Evolutionary conservation across 192 early-diverging fungal species (phyloP).

Genomic region (Podila epigama): DNA sequence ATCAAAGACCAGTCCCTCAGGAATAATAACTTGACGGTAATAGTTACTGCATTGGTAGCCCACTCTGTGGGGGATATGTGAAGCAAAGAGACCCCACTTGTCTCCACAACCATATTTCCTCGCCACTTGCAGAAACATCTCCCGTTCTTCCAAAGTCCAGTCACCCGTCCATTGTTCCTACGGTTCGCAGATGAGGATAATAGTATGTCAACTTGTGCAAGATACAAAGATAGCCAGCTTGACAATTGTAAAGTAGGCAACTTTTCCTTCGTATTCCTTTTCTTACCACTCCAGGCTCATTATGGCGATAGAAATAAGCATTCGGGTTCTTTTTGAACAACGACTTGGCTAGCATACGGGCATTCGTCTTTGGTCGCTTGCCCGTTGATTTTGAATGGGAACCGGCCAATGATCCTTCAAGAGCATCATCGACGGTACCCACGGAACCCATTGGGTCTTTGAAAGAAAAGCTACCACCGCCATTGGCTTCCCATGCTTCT

Average conservation of each 20-base stretch:
- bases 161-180: conserved; percentile 78
- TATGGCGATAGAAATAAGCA: conserved; percentile 80
- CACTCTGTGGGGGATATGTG: conserved; percentile 66
- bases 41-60: conserved; percentile 69
- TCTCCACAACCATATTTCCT: conserved; percentile 62
- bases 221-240: not conserved
- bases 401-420: conserved; percentile 15
- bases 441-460: conserved; percentile 64
- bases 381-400: not conserved
- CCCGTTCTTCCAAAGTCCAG: conserved; percentile 71
- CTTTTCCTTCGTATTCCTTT: not conserved
- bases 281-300: conserved; percentile 72
- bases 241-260: not conserved
- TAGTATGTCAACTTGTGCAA: conserved; percentile 4
- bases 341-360: conserved; percentile 61
- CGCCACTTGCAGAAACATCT: conserved; percentile 64
- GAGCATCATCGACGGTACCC: not conserved
- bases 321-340: conserved; percentile 80
- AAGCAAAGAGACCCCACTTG: conserved; percentile 69
- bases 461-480: conserved; percentile 76
- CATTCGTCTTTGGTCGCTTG: conserved; percentile 27
- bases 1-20: conserved; percentile 59
- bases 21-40: conserved; percentile 59
- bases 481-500: conserved; percentile 79
- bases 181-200: not conserved